Conservation (phyloP, 2,329 filamentous ascomycete genomes). For the Spiromastix sp. region DNA sequence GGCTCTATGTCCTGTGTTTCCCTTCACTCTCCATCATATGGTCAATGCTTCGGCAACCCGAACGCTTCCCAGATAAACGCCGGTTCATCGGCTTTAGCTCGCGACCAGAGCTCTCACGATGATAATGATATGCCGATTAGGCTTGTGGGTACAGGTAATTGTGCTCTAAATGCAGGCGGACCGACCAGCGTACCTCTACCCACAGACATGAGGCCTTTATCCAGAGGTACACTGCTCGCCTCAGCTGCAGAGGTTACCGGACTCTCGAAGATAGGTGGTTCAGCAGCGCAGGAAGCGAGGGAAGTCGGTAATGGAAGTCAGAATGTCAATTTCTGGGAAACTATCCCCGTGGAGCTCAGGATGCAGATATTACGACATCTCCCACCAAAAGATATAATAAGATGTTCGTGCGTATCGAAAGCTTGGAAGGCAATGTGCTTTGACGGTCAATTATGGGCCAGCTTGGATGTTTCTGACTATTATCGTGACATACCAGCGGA, state of each 20-base stretch:
- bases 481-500: slow-evolving; percentile 79
- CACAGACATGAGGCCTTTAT: slow-evolving; percentile 44
- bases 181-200: slow-evolving; percentile 53
- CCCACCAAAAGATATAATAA: slow-evolving; percentile 68
- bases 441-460: slow-evolving; percentile 87
- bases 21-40: slow-evolving; percentile 43
- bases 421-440: slow-evolving; percentile 76
- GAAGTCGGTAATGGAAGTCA: slow-evolving; percentile 18
- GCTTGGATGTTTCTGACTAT: slow-evolving; percentile 73
- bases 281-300: slow-evolving; percentile 8
- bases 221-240: slow-evolving; percentile 21
- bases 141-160: slow-evolving; percentile 41
- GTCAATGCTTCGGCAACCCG: slow-evolving; percentile 44
- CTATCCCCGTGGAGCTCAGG: slow-evolving; percentile 73
- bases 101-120: slow-evolving; percentile 37
- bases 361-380: slow-evolving; percentile 68
- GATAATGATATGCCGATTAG: slow-evolving; percentile 47
- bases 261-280: slow-evolving; percentile 22
- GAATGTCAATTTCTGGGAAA: slow-evolving; percentile 68
- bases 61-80: slow-evolving; percentile 48
- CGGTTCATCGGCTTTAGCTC: slow-evolving; percentile 39
- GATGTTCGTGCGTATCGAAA: slow-evolving; percentile 65
- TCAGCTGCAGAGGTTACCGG: slow-evolving; percentile 20
- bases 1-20: slow-evolving; percentile 57
- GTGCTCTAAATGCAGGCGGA: slow-evolving; percentile 21